Evolutionary conservation across 192 early-diverging fungal genomes (phyloP), one percentile per base, ranked within the genome.

Genomic region (Linnemannia elongata): DNA sequence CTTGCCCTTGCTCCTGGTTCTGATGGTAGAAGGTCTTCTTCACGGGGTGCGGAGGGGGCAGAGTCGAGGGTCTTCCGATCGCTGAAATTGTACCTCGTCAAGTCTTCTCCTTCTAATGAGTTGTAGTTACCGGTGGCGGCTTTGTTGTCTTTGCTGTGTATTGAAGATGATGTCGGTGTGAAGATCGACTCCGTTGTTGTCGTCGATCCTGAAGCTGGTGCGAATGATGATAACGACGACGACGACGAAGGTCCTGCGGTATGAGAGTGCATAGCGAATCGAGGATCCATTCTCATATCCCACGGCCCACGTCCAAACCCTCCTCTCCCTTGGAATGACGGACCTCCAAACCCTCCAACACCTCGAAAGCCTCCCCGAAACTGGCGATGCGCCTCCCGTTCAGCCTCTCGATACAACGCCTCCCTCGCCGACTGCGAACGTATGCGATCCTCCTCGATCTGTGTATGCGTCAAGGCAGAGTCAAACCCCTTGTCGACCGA

Each of bases 31-130:
- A 38, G 57, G 63, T 60, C 45, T 52, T 49, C 33, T 20, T 44
- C 80, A 20, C 66, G 69, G 35, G 78, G 77, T 1, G 83, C 83
- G 17, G 77, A 85, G 1, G 83, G 78, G 12, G 74, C 76, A 22
- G 83, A 75, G 4, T 70, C 74, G 22, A 75, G 38, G 5, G 83
- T 76, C 24, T 85, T 85, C 13, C 78, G 66, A 38, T 85, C 83
- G 45, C 83, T 85, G 45, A 80, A 85, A 47, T 85, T 72, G 69
- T 85, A 76, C 17, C 49, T 57, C 22, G 69, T 49, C 20, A 75
- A 38, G 36, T 71, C 78, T 6, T 80, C 63, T 13, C 44, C 57
- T 38, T 12, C 35, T 10, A 42, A 5, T 39, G 36, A 24, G 41
- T 39, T 10, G 1, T 60, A n/a, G 33, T 27, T 57, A 30, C 9